A percentile compares a stretch with the other conserved stretches of the same genome.
These are phyloP conservation scores for Phytophthora gonapodyides DNA, from an alignment of 352 stramenopile species.

Conservation along the genomic window DNA sequence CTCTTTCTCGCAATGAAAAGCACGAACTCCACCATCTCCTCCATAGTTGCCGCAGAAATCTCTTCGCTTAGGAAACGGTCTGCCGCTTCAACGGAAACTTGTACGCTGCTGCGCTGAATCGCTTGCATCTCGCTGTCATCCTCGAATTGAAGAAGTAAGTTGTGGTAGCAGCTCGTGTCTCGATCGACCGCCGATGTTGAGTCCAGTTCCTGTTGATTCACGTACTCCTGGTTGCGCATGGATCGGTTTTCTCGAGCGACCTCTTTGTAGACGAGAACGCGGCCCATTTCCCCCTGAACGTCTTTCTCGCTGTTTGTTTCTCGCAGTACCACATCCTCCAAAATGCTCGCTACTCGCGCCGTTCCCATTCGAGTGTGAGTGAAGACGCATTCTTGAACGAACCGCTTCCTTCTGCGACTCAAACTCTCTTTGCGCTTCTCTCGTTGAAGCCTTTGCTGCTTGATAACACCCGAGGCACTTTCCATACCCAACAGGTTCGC, in stretches of 20 bases:
- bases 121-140: conserved; percentile 59
- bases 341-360: conserved; percentile 32
- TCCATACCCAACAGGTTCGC: conserved; percentile 34
- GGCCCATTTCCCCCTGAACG: conserved; percentile 41
- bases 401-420: conserved; percentile 57
- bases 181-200: conserved; percentile 46
- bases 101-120: conserved; percentile 39
- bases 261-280: conserved; percentile 71
- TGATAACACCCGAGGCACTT: conserved; percentile 36
- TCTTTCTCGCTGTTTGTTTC: conserved; percentile 55
- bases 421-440: conserved; percentile 60
- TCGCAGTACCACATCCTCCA: conserved; percentile 54
- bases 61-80: conserved; percentile 49
- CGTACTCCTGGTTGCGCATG: conserved; percentile 54
- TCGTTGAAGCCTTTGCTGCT: conserved; percentile 54
- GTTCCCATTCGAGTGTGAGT: conserved; percentile 35
- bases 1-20: conserved; percentile 54
- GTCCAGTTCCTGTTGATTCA: conserved; percentile 54
- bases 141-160: conserved; percentile 64
- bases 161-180: conserved; percentile 57
- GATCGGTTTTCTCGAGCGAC: conserved; percentile 64
- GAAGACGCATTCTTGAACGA: conserved; percentile 59
- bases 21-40: conserved; percentile 63
- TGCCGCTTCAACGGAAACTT: conserved; percentile 40
- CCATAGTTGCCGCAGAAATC: conserved; percentile 43